Evolutionary conservation across 441 rosid species (phyloP).

Genomic region (Omphalea diandra): DNA sequence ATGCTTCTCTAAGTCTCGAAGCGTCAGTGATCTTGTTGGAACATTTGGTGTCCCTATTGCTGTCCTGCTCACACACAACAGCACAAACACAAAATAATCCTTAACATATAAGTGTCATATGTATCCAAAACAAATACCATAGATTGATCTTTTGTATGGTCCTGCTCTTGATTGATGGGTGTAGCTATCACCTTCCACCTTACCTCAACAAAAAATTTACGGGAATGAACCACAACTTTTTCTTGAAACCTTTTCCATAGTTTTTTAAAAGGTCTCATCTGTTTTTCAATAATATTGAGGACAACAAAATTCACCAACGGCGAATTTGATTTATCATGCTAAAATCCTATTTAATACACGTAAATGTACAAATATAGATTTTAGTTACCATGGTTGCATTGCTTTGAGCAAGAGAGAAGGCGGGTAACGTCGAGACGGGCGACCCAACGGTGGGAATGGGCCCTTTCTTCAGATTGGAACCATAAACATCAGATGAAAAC

Average conservation of each 20-base stretch:
- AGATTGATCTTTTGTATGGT: not conserved
- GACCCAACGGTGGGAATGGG: not conserved
- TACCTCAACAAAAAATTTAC: conserved; percentile 35
- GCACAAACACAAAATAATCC: conserved; percentile 6
- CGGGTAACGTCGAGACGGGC: conserved; percentile 2
- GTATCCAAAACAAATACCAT: too few species aligned
- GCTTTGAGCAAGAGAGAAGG: conserved; percentile 16
- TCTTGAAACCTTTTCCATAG: conserved; percentile 35
- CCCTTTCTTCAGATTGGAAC: too few species aligned
- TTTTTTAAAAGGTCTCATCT: conserved; percentile 42
- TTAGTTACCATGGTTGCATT: conserved; percentile 23
- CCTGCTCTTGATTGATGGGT: not conserved
- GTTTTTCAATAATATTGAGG: conserved; percentile 10
- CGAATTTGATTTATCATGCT: too few species aligned
- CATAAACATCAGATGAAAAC: too few species aligned
- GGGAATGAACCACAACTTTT: conserved; percentile 34
- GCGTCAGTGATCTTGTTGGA: conserved; percentile 36
- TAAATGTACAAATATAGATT: not conserved
- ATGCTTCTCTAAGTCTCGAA: conserved; percentile 35
- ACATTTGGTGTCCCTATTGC: conserved; percentile 26
- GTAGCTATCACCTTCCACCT: too few species aligned
- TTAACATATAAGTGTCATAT: too few species aligned
- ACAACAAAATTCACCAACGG: too few species aligned
- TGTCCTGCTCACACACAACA: conserved; percentile 49
- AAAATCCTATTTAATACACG: too few species aligned